phyloP scores from a whole-genome alignment of 257 asterid genomes.

The Solanum dulcamara region DNA sequence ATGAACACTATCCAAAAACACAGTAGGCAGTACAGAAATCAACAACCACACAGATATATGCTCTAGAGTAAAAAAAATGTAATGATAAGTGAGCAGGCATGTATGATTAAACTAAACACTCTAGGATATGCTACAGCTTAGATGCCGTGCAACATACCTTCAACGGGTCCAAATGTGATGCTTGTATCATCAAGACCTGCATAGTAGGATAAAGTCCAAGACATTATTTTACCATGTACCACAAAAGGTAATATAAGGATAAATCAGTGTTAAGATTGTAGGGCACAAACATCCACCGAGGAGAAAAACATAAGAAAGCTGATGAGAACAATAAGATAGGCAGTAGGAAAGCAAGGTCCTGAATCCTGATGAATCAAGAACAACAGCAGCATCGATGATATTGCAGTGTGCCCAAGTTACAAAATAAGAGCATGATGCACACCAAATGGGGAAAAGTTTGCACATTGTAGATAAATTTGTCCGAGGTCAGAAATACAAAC shows the following conservation, averaged over 20 bases:
- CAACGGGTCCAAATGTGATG: constrained; percentile 22
- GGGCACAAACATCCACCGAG: not conserved
- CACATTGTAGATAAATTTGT: not conserved
- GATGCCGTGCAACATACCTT: constrained; percentile 7
- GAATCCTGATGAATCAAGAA: not conserved
- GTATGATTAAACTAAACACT: not conserved
- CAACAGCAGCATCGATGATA: not conserved
- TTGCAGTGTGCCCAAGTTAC: not conserved
- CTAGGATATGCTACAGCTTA: not conserved
- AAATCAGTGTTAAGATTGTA: not conserved
- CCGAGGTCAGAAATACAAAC: not conserved
- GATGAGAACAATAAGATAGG: not conserved
- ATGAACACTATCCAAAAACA: not conserved
- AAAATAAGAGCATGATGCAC: not conserved
- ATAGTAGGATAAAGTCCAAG: not conserved
- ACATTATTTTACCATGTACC: not conserved
- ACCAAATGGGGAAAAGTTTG: not conserved
- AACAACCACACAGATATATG: not conserved
- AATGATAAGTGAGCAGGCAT: not conserved
- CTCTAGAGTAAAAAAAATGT: not conserved
- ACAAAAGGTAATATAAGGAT: not conserved
- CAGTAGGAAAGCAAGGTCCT: not conserved
- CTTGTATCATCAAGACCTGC: constrained; percentile 24
- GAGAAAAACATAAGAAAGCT: not conserved
- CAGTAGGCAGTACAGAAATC: not conserved